Evolutionary conservation across 495 filamentous ascomycete genomes (phyloP), one percentile per base, ranked within the genome.

Genomic region (Cudoniella acicularis): DNA sequence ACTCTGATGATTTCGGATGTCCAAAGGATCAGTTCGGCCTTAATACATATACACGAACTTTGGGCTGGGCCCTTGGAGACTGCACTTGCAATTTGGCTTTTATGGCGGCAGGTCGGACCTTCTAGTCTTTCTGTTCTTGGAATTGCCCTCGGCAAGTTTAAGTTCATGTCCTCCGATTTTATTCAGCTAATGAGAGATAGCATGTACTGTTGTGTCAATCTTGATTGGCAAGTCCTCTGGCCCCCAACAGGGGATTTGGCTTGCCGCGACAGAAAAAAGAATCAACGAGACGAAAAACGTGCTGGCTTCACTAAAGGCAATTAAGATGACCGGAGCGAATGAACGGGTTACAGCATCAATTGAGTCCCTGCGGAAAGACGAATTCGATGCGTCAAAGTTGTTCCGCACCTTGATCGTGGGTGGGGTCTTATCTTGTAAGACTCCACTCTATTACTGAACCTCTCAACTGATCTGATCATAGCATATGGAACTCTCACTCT

Each of bases 241-340:
- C 13, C 30, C 30, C 4, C 30, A 36, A 36, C 30, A 36, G 13
- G 13, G 13, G 13, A 36, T 4, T 6, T 36, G 30, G 30, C 13
- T 36, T 13, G 30, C 30, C 4, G 30, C 30, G 6, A 36, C 30
- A 4, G 68, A 78, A 49, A 70, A 64, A 56, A 71, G 75, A 27
- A 76, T 79, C 26, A 72, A 67, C 41, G 70, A 72, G 11, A 80
- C 78, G 11, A 73, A 70, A 1, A 62, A 70, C 1, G 81, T 81
- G 77, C 69, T 83, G 1, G 72, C 77, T 6, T 74, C 79, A 0
- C 78, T 83, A 68, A 80, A 82, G 59, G 73, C 76, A 9, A 70
- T 85, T 45, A 84, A 83, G 59, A 81, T 84, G 75, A 73, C 76
- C 9, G 80, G 78, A 2, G 65, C 82, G 18, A 73, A 70, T 1